Evolutionary conservation across 495 filamentous ascomycete species (phyloP), one percentile per base, ranked within the genome.

Genomic region (Aspergillus olivimuriae): DNA sequence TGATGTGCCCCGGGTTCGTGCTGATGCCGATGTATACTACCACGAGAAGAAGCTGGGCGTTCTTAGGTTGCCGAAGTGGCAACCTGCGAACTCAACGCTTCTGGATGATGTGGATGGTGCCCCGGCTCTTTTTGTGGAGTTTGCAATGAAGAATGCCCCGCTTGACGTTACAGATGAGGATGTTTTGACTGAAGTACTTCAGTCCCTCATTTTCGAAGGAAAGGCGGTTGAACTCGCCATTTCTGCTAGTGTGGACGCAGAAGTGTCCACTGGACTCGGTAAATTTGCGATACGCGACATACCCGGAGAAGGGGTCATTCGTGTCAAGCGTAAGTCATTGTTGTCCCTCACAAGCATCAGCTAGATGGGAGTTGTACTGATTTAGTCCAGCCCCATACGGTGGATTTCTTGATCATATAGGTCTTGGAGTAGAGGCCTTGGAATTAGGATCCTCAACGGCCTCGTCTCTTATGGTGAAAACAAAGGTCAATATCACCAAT

Each of bases 251-350:
- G 87, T 95, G 43, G 88, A 95, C 60, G 84, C 88, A 40, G 75
- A 83, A 50, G 76, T 95, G 14, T 70, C 80, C 24, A 94, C 87
- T 8, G 78, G 80, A 12, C 71, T 98, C 34, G 92, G 92, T 8
- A 66, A 81, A 45, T 78, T 96, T 56, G 70, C 80, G 16, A 65
- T 98, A 41, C 87, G 82, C 58, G 76, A 78, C 33, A 83, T 98
- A 48, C 91, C 91, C 10, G 87, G 86, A 4, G 74, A 90, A 65
- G 91, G 92, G 32, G 76, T 82, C 50, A 79, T 98, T 34, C 81
- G 81, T 55, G 78, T 98, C 58, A 92, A 95, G 74, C 85, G 89
- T 90, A 68, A 78, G 78, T 82, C 51, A 17, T 39, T 20, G 33
- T 42, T 32, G 26, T 8, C 39, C 6, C 18, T 14, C 20, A 32